phyloP scores from a whole-genome alignment of 768 basidiomycete genomes.

The Royoungia palumana region DNA sequence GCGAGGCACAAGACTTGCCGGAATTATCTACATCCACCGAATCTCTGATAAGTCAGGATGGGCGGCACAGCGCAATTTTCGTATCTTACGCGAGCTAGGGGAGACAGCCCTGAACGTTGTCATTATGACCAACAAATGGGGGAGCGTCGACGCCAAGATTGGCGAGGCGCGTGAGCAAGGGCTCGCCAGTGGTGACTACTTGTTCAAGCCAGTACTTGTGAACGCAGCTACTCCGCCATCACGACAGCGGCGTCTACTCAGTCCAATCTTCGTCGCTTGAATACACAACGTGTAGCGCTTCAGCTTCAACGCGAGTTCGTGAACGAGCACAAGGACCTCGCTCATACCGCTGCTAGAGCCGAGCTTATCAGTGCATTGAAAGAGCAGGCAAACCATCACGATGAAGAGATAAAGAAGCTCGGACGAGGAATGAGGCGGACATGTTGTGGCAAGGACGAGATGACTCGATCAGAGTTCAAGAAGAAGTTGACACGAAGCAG shows the following conservation, averaged over 20 bases:
- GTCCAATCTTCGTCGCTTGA: slow-evolving; percentile 40
- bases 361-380: slow-evolving; percentile 49
- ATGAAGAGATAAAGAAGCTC: slow-evolving; percentile 45
- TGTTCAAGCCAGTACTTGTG: slow-evolving; percentile 50
- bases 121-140: slow-evolving; percentile 55
- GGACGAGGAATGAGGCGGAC: slow-evolving; percentile 45
- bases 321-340: slow-evolving; percentile 45
- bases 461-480: slow-evolving; percentile 44
- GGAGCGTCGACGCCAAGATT: slow-evolving; percentile 33
- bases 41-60: slow-evolving; percentile 49
- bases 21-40: slow-evolving; percentile 53
- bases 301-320: slow-evolving; percentile 56
- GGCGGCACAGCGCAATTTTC: slow-evolving; percentile 48
- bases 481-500: slow-evolving; percentile 42
- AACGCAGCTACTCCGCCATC: slow-evolving; percentile 43
- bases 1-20: slow-evolving; percentile 38
- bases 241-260: slow-evolving; percentile 41
- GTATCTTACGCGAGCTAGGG: slow-evolving; percentile 49
- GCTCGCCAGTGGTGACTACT: slow-evolving; percentile 36
- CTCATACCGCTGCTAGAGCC: slow-evolving; percentile 49
- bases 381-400: slow-evolving; percentile 43
- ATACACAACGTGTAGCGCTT: slow-evolving; percentile 39
- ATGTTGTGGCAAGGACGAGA: slow-evolving; percentile 46
- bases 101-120: slow-evolving; percentile 44
- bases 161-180: slow-evolving; percentile 45